Evolutionary conservation across 2,329 filamentous ascomycete species (phyloP), one percentile per base, ranked within the genome.

Genomic region (Chrysoporthe puriensis): DNA sequence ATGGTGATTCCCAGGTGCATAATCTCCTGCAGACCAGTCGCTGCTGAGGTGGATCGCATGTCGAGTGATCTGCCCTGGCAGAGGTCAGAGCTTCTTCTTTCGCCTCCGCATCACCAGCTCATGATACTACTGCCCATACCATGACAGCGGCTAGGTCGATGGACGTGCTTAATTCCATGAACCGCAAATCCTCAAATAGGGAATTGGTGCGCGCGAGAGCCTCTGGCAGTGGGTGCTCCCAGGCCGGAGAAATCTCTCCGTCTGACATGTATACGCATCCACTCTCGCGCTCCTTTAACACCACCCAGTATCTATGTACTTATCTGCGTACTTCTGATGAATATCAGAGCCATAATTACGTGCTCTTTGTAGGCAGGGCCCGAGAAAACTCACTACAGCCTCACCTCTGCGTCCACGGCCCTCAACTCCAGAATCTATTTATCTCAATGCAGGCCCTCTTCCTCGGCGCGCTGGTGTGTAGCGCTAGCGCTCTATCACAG

Each of bases 401-500:
- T 26, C 48, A 9, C 26, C 21, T 26, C n/a, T 32, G 2, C 13
- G 21, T 32, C 18, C 16, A 6, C n/a, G 18, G 18, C 8, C 16
- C 4, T 21, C 6, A 21, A 21, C 6, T n/a, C 44, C 18, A 8
- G 18, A 3, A 21, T 6, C 44, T n/a, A n/a, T 26, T 2, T 48
- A 18, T 48, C 32, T 32, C 5, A 16, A 26, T 52, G n/a, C n/a
- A 16, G 32, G 9, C 13, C 8, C 0, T 56, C 2, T 11, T 66
- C 0, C 1, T 61, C 21, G 56, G 21, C 32, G 1, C 46, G 9
- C 26, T 66, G 46, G 11, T 36, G 2, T 48, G 11, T 42, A 5
- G 42, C 8, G 54, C 40, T 13, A 36, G 13, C 14, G 64, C 67
- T 14, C 26, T 36, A 14, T 26, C 13, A 4, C 67, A 66, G 56